Conservation (phyloP, 345 rosid genomes). For the Populus deltoides region DNA sequence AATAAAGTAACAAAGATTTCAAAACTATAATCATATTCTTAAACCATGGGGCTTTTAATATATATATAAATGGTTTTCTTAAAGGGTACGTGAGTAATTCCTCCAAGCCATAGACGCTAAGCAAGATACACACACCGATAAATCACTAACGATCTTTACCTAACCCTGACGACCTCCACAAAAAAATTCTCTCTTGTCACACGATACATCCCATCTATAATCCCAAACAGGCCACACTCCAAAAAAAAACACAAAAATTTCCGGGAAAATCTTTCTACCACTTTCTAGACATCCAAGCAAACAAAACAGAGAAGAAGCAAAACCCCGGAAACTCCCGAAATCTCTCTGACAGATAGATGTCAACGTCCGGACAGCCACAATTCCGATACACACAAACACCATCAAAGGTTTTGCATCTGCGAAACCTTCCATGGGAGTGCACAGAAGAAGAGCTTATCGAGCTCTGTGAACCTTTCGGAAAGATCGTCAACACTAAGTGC, state of each 20-base stretch:
- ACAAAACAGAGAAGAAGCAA: not conserved
- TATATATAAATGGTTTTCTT: too few species aligned
- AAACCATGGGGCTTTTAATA: too few species aligned
- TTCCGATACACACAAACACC: conserved; percentile 95
- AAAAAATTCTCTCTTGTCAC: not conserved
- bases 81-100: not conserved
- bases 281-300: conserved; percentile 26
- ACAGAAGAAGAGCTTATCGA: conserved; percentile 88
- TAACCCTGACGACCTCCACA: not conserved
- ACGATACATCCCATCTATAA: not conserved
- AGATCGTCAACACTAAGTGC: conserved; percentile 86
- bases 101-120: not conserved
- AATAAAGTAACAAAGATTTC: too few species aligned
- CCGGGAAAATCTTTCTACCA: not conserved
- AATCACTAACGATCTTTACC: not conserved
- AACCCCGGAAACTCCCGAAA: too few species aligned
- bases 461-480: conserved; percentile 89
- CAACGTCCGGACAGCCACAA: conserved; percentile 75
- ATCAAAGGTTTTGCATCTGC: conserved; percentile 87
- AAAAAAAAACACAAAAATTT: too few species aligned
- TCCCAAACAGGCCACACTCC: too few species aligned
- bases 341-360: conserved; percentile 35
- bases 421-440: conserved; percentile 96
- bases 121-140: not conserved
- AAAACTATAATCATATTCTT: too few species aligned